These are phyloP conservation scores for Saccharomycopsis sp. DNA, from an alignment of 805 yeast genomes.

Conservation along the genomic window DNA sequence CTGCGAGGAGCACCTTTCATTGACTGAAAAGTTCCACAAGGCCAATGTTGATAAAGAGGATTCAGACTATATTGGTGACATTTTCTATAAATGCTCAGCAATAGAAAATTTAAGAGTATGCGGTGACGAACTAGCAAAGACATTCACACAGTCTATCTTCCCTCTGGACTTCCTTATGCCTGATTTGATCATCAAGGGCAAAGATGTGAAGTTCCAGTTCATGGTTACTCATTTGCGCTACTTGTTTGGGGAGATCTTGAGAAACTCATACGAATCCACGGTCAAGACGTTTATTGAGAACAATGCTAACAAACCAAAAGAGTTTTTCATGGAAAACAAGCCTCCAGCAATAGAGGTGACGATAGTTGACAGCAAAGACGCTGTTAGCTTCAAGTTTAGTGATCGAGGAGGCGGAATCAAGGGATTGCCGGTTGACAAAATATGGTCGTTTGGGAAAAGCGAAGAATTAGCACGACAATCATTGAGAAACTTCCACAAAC, in stretches of 20 bases:
- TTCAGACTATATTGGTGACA: constrained; percentile 62
- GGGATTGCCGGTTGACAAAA: constrained; percentile 46
- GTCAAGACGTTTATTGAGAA: constrained; percentile 36
- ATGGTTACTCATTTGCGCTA: constrained; percentile 82
- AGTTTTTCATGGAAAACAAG: constrained; percentile 25
- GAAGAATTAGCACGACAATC: constrained; percentile 52
- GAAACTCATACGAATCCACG: constrained; percentile 83
- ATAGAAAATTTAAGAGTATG: constrained; percentile 56
- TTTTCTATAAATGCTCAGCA: constrained; percentile 74
- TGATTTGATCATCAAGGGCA: constrained; percentile 65
- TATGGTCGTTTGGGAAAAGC: constrained; percentile 85
- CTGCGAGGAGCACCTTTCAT: constrained; percentile 83
- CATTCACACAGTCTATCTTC: constrained; percentile 43
- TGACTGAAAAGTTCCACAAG: constrained; percentile 54
- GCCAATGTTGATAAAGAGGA: constrained; percentile 32
- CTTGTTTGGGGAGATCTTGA: constrained; percentile 76
- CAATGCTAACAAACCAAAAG: constrained; percentile 12
- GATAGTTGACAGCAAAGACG: constrained; percentile 54
- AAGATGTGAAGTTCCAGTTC: constrained; percentile 66
- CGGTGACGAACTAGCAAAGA: constrained; percentile 38
- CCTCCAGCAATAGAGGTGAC: constrained; percentile 77
- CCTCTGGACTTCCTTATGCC: constrained; percentile 59
- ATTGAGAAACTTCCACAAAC: constrained; percentile 58
- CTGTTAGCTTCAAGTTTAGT: constrained; percentile 65
- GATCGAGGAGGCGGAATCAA: constrained; percentile 89